phyloP scores from a whole-genome alignment of 2,329 filamentous ascomycete genomes.

The Curvularia sp. region DNA sequence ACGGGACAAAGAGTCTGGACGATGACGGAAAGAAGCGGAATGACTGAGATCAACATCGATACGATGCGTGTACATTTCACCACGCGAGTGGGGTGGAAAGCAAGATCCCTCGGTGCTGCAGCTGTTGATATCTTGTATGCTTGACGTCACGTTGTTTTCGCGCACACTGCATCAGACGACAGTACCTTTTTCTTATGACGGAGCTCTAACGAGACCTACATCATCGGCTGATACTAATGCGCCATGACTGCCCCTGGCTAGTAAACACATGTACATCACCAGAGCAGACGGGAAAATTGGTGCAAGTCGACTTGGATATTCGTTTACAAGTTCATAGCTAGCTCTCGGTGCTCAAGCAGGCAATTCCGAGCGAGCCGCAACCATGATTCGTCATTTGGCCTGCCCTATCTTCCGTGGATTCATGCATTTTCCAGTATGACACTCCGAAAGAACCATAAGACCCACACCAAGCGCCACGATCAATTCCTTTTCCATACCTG shows the following conservation, averaged over 20 bases:
- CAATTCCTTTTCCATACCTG: conserved; percentile 31
- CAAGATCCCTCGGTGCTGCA: background rate
- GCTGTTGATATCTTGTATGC: background rate
- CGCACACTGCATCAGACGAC: background rate
- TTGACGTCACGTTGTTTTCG: background rate
- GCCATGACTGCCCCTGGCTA: background rate
- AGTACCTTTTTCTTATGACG: background rate
- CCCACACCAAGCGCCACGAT: conserved; percentile 49
- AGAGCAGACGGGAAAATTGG: conserved; percentile 16
- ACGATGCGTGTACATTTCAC: conserved; percentile 22
- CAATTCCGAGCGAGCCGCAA: conserved; percentile 39
- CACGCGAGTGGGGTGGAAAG: background rate
- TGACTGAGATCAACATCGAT: conserved; percentile 43
- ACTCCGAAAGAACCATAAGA: conserved; percentile 45
- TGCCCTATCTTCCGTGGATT: conserved; percentile 42
- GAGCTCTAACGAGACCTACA: background rate
- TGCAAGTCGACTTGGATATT: conserved; percentile 47
- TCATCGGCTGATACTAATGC: background rate
- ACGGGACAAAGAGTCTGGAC: conserved; percentile 32
- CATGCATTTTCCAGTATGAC: conserved; percentile 48
- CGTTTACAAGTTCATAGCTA: conserved; percentile 49
- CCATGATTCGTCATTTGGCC: conserved; percentile 45
- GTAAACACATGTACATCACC: conserved; percentile 8
- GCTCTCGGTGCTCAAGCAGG: conserved; percentile 40
- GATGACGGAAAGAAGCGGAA: conserved; percentile 53